Evolutionary conservation across 805 yeast genomes (phyloP), one percentile per base, ranked within the genome.

Genomic region (Metschnikowia vanudenii): DNA sequence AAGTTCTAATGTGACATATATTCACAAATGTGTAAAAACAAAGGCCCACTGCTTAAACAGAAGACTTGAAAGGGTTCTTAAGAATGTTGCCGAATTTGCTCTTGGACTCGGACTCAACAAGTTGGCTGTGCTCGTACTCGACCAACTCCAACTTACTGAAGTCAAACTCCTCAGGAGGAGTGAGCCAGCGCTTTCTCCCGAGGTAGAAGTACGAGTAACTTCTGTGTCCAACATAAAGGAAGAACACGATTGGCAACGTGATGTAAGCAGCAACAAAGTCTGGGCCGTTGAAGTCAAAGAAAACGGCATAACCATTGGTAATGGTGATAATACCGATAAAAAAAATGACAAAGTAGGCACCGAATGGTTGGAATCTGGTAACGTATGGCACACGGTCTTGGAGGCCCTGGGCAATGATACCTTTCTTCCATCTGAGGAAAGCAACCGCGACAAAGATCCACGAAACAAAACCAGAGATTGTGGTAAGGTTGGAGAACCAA

Each of bases 191-290:
- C 32, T 50, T 58, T 14, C 56, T 58, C 3, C 67, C 67, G 6
- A 61, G 53, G n/a, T 19, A 39, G 43, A 55, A 51, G 49, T 54
- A 69, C 31, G 68, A 45, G 63, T 73, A 79, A 4, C 73, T 5
- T 55, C 79, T 78, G 65, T 84, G 89, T 6, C 82, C 86, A 37
- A 76, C 50, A 62, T 79, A 84, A 37, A 85, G 67, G 4, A 66
- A 65, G 3, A 78, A 49, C 52, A 80, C 74, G 47, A 79, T 71
- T 30, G 85, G 87, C 40, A 85, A 59, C 0, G 89, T 84, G 49
- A 85, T 72, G 64, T 85, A 85, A 9, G 90, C 85, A 29, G 91
- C 90, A 41, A 85, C 65, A 56, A 85, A 85, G 61, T 82, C 83
- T 6, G 78, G 63, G 1, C 63, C 75, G 12, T 71, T 73, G 71